Evolutionary conservation across 1,284 basidiomycete species (phyloP).

Genomic region (Sanghuangporus baumii): DNA sequence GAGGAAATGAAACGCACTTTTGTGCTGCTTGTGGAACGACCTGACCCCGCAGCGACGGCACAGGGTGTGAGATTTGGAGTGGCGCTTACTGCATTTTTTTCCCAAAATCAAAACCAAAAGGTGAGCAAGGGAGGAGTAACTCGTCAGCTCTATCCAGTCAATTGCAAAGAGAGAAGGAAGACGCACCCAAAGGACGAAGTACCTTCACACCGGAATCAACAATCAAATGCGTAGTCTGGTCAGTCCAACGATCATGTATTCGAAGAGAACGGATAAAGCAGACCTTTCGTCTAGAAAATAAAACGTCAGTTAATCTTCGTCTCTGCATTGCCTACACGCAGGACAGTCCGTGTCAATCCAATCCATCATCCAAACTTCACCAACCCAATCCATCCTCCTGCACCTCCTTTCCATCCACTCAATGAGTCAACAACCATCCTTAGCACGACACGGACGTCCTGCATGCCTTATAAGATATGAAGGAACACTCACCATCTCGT

Average conservation of each 20-base stretch:
- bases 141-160: neutral
- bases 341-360: slow-evolving; percentile 22
- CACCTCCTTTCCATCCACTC: neutral
- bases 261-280: slow-evolving; percentile 26
- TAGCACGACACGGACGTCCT: slow-evolving; percentile 9
- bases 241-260: neutral
- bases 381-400: neutral
- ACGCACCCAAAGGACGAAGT: slow-evolving; percentile 87
- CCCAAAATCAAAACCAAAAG: slow-evolving; percentile 9
- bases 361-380: neutral
- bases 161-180: neutral
- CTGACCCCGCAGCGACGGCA: slow-evolving; percentile 93
- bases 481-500: slow-evolving; percentile 10
- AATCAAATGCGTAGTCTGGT: slow-evolving; percentile 13
- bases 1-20: slow-evolving; percentile 55
- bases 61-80: slow-evolving; percentile 98
- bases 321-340: neutral
- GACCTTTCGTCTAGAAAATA: slow-evolving; percentile 68
- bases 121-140: slow-evolving; percentile 15
- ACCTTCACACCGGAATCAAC: slow-evolving; percentile 42
- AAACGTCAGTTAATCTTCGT: neutral
- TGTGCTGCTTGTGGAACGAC: slow-evolving; percentile 95
- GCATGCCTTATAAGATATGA: neutral
- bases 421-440: neutral
- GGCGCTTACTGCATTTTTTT: slow-evolving; percentile 72